These are phyloP conservation scores for Pyrenophora teres DNA, from an alignment of 2,329 filamentous ascomycete genomes.

Conservation along the genomic window DNA sequence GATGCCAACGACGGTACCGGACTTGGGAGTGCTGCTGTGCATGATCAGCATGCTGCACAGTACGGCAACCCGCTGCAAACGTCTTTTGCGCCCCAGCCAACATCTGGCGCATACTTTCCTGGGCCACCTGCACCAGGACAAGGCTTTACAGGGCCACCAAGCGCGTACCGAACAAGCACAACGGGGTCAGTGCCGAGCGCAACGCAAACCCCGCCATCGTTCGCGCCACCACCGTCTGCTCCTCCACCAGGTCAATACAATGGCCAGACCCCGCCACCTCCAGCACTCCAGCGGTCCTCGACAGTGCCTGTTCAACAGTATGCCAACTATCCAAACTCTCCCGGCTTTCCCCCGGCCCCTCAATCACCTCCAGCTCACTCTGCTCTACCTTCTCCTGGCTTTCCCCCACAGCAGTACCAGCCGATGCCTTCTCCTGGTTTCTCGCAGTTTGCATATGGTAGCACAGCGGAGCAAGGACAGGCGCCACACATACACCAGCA, in stretches of 20 bases:
- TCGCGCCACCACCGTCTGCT: constrained; percentile 46
- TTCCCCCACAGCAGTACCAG: constrained; percentile 44
- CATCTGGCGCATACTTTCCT: constrained; percentile 48
- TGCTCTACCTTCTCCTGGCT: constrained; percentile 48
- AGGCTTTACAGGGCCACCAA: constrained; percentile 40
- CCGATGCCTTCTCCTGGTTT: constrained; percentile 55
- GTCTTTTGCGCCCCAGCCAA: constrained; percentile 42
- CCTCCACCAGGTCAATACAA: constrained; percentile 33
- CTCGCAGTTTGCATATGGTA: constrained; percentile 58
- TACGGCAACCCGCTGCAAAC: constrained; percentile 40
- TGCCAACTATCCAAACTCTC: constrained; percentile 45
- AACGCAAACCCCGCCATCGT: constrained; percentile 43
- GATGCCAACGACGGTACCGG: constrained; percentile 62
- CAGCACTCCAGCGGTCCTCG: constrained; percentile 37
- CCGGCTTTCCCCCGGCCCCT: constrained; percentile 37
- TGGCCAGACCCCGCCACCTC: constrained; percentile 29
- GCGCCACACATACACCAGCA: constrained; percentile 68
- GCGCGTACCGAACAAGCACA: constrained; percentile 44
- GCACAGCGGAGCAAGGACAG: constrained; percentile 37
- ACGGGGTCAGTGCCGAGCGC: constrained; percentile 43
- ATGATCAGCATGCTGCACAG: constrained; percentile 45
- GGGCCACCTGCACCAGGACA: constrained; percentile 47
- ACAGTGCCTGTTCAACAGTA: constrained; percentile 45
- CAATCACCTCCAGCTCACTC: constrained; percentile 35
- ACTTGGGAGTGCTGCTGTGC: constrained; percentile 45